A percentile compares a stretch with the other conserved stretches of the same genome.
Conservation (phyloP, 129 eudicot species). For the Helianthus annuus region HanXRQr2.0-SUNRISE NC_035440.2:81621895-81622394, state of each 20-base stretch:
- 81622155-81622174: no score
- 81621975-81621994: conserved; percentile 8
- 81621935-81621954: background rate
- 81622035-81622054: background rate
- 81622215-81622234: no score
- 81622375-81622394: no score
- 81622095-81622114: background rate
- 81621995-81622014: conserved; percentile 15
- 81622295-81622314: no score
- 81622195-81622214: no score
- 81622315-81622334: no score
- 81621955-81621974: background rate
- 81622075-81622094: background rate
- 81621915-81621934: background rate
- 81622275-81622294: no score
- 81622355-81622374: no score
- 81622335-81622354: no score
- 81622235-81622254: no score
- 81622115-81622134: background rate
- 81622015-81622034: background rate
- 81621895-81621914: background rate
- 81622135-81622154: background rate
- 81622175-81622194: no score
- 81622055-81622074: background rate
- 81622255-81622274: no score